These are phyloP conservation scores for Lyophyllum shimeji DNA, from an alignment of 768 basidiomycete species.

Conservation along the genomic window DNA sequence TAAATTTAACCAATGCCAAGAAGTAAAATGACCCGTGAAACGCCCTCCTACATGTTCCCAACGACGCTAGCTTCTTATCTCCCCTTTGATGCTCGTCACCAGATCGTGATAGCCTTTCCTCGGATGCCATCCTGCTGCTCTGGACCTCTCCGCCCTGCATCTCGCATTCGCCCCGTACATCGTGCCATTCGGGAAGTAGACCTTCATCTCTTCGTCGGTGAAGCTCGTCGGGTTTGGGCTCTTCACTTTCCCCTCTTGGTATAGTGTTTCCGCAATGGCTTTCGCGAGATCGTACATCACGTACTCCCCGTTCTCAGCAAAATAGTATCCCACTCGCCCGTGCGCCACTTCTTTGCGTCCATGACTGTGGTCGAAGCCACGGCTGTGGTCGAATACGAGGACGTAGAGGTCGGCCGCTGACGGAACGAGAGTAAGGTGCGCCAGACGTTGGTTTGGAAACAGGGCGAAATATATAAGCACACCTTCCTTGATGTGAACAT, in stretches of 20 bases:
- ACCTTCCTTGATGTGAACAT: conserved; percentile 39
- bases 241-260: conserved; percentile 30
- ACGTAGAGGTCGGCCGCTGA: conserved; percentile 47
- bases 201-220: conserved; percentile 37
- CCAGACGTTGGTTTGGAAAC: not conserved
- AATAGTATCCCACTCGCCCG: conserved; percentile 47
- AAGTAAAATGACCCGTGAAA: not conserved
- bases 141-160: conserved; percentile 40
- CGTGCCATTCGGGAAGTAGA: conserved; percentile 36
- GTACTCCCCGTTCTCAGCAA: conserved; percentile 50
- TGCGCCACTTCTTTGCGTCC: conserved; percentile 33
- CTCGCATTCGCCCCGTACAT: conserved; percentile 42
- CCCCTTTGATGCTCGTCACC: conserved; percentile 40
- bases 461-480: not conserved
- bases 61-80: conserved; percentile 3
- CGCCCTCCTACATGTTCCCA: not conserved
- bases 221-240: conserved; percentile 44
- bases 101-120: conserved; percentile 47
- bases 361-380: conserved; percentile 36
- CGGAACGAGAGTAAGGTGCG: not conserved
- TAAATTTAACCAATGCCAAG: too few species aligned
- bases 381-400: conserved; percentile 38
- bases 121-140: conserved; percentile 53
- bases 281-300: conserved; percentile 31
- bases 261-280: conserved; percentile 36